A percentile compares a stretch with the other conserved stretches of the same genome.
phyloP scores from a whole-genome alignment of 345 rosid species.

The Dipteronia dyeriana region DNA sequence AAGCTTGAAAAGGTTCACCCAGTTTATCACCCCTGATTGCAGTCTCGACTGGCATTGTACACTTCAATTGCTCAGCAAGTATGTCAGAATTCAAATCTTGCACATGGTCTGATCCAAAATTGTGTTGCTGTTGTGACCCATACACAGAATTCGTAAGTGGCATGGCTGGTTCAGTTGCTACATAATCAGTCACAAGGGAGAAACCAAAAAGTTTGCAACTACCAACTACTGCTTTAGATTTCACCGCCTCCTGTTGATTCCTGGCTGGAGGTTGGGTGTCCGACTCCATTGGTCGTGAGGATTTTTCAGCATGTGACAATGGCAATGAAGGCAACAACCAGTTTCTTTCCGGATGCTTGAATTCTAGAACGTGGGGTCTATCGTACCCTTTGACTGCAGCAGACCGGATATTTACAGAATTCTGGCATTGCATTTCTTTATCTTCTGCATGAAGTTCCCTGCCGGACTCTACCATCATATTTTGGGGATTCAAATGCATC shows the following conservation, averaged over 20 bases:
- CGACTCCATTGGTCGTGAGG: constrained; percentile 16
- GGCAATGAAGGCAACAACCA: constrained; percentile 37
- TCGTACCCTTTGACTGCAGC: constrained; percentile 29
- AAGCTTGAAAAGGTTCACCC: constrained; percentile 29
- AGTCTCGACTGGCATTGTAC: constrained; percentile 22
- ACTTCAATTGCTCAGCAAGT: constrained; percentile 29
- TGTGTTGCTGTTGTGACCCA: constrained; percentile 13
- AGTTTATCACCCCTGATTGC: constrained; percentile 24
- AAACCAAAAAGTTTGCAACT: constrained; percentile 55
- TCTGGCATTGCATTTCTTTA: constrained; percentile 20
- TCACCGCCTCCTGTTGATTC: constrained; percentile 31
- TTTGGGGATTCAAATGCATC: constrained; percentile 30
- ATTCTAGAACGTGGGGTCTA: constrained; percentile 16
- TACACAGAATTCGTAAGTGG: constrained; percentile 4
- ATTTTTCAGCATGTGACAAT: constrained; percentile 27
- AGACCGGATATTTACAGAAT: constrained; percentile 24
- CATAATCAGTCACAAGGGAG: constrained; percentile 35
- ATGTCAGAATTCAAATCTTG: constrained; percentile 23
- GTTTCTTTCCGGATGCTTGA: constrained; percentile 31
- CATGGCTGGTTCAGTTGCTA: constrained; percentile 21
- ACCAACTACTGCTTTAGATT: constrained; percentile 33
- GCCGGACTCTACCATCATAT: constrained; percentile 37
- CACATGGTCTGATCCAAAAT: constrained; percentile 17
- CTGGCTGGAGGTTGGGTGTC: constrained; percentile 15
- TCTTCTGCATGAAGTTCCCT: constrained; percentile 28